Evolutionary conservation across 2,329 filamentous ascomycete genomes (phyloP).

Genomic region (Cladosporium sp.): DNA sequence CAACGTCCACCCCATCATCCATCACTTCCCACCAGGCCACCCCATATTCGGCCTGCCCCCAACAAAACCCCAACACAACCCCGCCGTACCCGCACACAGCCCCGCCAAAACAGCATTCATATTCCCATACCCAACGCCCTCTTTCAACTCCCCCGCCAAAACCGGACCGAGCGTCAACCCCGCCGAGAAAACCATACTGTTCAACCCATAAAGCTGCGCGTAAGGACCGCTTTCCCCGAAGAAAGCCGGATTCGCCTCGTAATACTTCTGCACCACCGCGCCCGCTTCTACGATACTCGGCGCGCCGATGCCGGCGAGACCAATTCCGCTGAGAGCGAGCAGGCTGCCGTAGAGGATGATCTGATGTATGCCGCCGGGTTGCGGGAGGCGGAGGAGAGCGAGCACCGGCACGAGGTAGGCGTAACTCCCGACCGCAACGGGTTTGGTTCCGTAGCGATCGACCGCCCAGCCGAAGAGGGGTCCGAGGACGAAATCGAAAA

Average conservation of each 20-base stretch:
- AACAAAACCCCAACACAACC: slow-evolving; percentile 40
- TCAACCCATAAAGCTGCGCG: slow-evolving; percentile 61
- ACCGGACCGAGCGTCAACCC: slow-evolving; percentile 59
- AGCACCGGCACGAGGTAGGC: slow-evolving; percentile 40
- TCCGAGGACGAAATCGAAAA: slow-evolving; percentile 41
- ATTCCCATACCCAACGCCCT: slow-evolving; percentile 52
- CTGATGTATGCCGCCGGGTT: slow-evolving; percentile 35
- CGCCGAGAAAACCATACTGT: slow-evolving; percentile 57
- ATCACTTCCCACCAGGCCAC: too few species aligned
- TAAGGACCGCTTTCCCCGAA: slow-evolving; percentile 57
- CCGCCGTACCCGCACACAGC: slow-evolving; percentile 41
- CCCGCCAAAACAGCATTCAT: slow-evolving; percentile 51
- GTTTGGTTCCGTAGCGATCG: slow-evolving; percentile 43
- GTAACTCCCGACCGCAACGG: slow-evolving; percentile 39
- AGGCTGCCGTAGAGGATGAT: slow-evolving; percentile 44
- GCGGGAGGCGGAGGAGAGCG: slow-evolving; percentile 40
- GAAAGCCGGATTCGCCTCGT: slow-evolving; percentile 50
- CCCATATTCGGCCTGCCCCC: too few species aligned
- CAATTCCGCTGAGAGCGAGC: slow-evolving; percentile 46
- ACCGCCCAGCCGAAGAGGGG: slow-evolving; percentile 46
- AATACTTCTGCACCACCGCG: slow-evolving; percentile 51
- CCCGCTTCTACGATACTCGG: slow-evolving; percentile 55
- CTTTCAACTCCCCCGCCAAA: slow-evolving; percentile 49
- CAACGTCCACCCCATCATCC: too few species aligned
- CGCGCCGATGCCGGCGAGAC: slow-evolving; percentile 50